A percentile compares a stretch with the other conserved stretches of the same genome.
These are phyloP conservation scores for Moesziomyces parantarcticus DNA, from an alignment of 1,284 basidiomycete species.

Conservation along the genomic window DNA sequence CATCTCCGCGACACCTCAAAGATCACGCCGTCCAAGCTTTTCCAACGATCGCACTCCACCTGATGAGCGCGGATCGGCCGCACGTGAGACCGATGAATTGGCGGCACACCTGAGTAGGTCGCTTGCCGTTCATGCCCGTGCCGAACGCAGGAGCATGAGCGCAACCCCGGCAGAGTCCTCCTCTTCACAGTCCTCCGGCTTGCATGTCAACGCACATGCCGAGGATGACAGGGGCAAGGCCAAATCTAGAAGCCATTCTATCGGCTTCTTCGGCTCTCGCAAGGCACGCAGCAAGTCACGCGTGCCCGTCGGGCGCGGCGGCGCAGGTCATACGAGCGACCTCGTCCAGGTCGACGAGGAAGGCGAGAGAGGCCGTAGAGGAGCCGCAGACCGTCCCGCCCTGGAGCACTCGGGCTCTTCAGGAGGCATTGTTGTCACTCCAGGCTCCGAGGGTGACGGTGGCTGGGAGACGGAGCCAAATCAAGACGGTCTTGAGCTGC, in stretches of 20 bases:
- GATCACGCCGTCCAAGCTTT: conserved; percentile 36
- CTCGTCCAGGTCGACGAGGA: conserved; percentile 45
- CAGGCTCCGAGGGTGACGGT: conserved; percentile 35
- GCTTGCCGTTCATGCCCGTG: conserved; percentile 23
- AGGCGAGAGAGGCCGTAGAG: conserved; percentile 35
- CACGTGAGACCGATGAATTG: conserved; percentile 19
- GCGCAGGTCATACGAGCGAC: conserved; percentile 26
- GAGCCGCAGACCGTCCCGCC: conserved; percentile 13
- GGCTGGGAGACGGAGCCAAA: conserved; percentile 35
- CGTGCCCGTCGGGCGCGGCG: conserved; percentile 14
- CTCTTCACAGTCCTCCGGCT: conserved; percentile 3
- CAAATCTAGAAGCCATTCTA: conserved; percentile 40
- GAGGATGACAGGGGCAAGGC: conserved; percentile 38
- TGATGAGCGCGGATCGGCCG: conserved; percentile 7
- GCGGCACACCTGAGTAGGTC: conserved; percentile 39
- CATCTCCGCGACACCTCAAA: conserved; percentile 31
- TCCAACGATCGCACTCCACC: conserved; percentile 19
- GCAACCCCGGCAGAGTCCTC: conserved; percentile 17
- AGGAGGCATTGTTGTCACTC: conserved; percentile 21
- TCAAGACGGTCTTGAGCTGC: conserved; percentile 59
- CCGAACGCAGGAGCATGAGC: conserved; percentile 35
- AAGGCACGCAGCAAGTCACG: conserved; percentile 48
- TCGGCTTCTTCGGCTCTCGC: conserved; percentile 45
- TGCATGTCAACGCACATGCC: conserved; percentile 2
- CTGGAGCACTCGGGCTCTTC: conserved; percentile 21